Conservation (phyloP, 108 stramenopile genomes). For the Epithemia pelagica region DNA sequence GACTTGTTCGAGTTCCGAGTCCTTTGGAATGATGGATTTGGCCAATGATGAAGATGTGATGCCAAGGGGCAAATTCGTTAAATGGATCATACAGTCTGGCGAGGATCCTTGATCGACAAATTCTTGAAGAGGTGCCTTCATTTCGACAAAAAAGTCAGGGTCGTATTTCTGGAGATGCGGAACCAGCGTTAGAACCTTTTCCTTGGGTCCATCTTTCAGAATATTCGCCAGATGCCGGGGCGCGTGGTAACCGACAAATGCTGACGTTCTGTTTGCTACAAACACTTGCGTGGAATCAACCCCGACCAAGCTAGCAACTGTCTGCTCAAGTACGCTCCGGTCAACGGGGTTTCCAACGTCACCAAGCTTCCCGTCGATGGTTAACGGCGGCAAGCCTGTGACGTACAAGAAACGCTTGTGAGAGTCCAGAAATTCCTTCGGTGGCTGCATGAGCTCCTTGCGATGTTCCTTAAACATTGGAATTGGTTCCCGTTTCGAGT, state of each 20-base stretch:
- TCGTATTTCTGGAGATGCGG: constrained; percentile 27
- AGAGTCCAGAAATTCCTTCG: constrained; percentile 50
- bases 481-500: constrained; percentile 58
- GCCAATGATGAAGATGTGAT: constrained; percentile 36
- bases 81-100: constrained; percentile 39
- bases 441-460: constrained; percentile 35
- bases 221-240: constrained; percentile 36
- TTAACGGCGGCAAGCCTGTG: constrained; percentile 55
- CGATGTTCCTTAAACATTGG: constrained; percentile 36
- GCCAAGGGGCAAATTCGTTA: constrained; percentile 49
- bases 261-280: constrained; percentile 61
- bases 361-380: constrained; percentile 37
- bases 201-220: constrained; percentile 20
- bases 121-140: neutral
- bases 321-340: constrained; percentile 47
- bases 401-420: constrained; percentile 65
- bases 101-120: neutral
- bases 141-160: constrained; percentile 32
- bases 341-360: constrained; percentile 59
- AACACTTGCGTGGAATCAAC: constrained; percentile 45
- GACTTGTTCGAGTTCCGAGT: constrained; percentile 43
- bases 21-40: constrained; percentile 46
- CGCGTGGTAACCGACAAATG: constrained; percentile 65
- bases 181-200: constrained; percentile 15
- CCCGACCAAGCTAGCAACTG: constrained; percentile 47